phyloP scores from a whole-genome alignment of 345 rosid genomes.

The Eucalyptus camaldulensis region DNA sequence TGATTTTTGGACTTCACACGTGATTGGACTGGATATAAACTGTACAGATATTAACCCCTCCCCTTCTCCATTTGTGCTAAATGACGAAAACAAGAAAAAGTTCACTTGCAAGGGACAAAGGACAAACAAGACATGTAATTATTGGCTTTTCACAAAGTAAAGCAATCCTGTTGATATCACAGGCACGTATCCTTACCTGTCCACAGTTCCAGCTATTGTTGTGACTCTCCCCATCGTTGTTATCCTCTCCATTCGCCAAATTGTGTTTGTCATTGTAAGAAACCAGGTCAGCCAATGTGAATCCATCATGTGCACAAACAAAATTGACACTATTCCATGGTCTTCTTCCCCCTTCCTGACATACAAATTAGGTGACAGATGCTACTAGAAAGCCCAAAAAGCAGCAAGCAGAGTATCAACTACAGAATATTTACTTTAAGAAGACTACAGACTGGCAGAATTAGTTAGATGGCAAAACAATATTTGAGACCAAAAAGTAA shows the following conservation, averaged over 20 bases:
- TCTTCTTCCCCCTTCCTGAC: slow-evolving; percentile 86
- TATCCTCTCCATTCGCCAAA: slow-evolving; percentile 91
- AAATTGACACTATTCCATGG: slow-evolving; percentile 97
- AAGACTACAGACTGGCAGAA: not conserved
- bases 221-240: slow-evolving; percentile 87
- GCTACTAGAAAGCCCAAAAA: not conserved
- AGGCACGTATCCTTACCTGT: slow-evolving; percentile 28
- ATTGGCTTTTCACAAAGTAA: not conserved
- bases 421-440: not conserved
- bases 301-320: slow-evolving; percentile 93
- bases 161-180: not conserved
- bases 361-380: slow-evolving; percentile 3
- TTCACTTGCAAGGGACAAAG: not conserved
- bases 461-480: not conserved
- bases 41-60: not conserved
- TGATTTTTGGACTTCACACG: not conserved
- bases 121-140: not conserved
- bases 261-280: slow-evolving; percentile 82
- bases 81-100: not conserved
- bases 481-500: not conserved
- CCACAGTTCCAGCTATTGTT: slow-evolving; percentile 99
- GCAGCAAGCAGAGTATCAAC: not conserved
- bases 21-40: not conserved
- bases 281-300: slow-evolving; percentile 80
- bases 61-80: not conserved